Conservation (phyloP, 495 filamentous ascomycete genomes). For the Aspergillus indologenus region DNA sequence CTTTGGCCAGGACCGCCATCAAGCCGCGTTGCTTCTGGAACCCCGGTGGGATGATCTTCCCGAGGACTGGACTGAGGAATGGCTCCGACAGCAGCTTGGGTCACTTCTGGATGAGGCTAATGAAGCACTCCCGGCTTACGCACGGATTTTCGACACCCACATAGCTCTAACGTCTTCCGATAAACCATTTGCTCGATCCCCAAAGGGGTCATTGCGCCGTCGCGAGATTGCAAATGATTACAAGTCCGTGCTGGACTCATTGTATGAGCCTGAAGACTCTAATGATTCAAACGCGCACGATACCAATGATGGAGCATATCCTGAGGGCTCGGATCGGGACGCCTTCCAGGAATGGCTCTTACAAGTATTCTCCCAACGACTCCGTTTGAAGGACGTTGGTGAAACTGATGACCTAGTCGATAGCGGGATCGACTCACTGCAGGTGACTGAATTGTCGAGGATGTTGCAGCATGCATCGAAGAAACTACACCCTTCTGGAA, state of each 20-base stretch:
- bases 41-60: conserved; percentile 8
- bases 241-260: conserved; percentile 19
- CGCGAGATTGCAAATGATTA: not conserved
- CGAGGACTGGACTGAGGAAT: conserved; percentile 24
- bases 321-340: not conserved
- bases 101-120: conserved; percentile 49
- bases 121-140: conserved; percentile 30
- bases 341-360: not conserved
- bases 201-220: conserved; percentile 9
- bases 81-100: conserved; percentile 33
- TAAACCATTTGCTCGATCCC: conserved; percentile 3
- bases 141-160: conserved; percentile 20
- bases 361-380: not conserved
- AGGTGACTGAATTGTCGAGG: not conserved
- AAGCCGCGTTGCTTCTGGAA: conserved; percentile 39
- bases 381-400: not conserved
- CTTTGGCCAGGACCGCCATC: conserved; percentile 33
- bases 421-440: conserved; percentile 3
- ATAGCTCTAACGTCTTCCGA: conserved; percentile 2
- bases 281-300: not conserved
- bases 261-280: conserved; percentile 24
- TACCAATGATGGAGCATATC: not conserved
- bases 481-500: not conserved
- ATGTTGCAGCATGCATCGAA: not conserved
- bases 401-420: not conserved